A percentile compares a stretch with the other conserved stretches of the same genome.
phyloP scores from a whole-genome alignment of 768 basidiomycete species.

The Pisolithus tinctorius region DNA sequence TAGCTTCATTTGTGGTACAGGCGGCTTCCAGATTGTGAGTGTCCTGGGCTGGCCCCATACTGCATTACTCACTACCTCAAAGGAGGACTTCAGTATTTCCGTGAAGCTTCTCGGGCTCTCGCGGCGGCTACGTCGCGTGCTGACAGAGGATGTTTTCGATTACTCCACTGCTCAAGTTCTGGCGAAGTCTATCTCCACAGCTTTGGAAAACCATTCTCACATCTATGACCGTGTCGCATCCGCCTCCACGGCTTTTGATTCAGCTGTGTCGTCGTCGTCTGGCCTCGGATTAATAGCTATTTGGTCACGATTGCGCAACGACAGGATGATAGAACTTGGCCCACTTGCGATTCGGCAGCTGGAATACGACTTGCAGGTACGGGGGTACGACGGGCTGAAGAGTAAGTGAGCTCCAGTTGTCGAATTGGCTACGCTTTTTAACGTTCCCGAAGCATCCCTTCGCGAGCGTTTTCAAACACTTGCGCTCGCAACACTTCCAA shows the following conservation, averaged over 20 bases:
- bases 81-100: constrained; percentile 30
- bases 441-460: constrained; percentile 12
- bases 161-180: constrained; percentile 62
- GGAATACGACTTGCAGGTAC: constrained; percentile 1
- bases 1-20: constrained; percentile 11
- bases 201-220: constrained; percentile 30
- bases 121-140: constrained; percentile 38
- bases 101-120: constrained; percentile 32
- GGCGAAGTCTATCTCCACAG: constrained; percentile 43
- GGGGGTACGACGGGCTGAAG: constrained; percentile 8
- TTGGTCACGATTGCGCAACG: constrained; percentile 47
- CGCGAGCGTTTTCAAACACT: constrained; percentile 19
- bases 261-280: constrained; percentile 50
- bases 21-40: constrained; percentile 19
- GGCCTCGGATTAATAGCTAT: constrained; percentile 69
- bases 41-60: neutral
- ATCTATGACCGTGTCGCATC: constrained; percentile 27
- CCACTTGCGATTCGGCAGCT: constrained; percentile 16
- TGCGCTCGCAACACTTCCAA: constrained; percentile 18
- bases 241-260: constrained; percentile 36
- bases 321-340: constrained; percentile 9
- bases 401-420: neutral
- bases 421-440: neutral
- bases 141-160: constrained; percentile 40
- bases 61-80: neutral